Evolutionary conservation across 2,329 filamentous ascomycete species (phyloP).

Genomic region (Trichoderma sp.): DNA sequence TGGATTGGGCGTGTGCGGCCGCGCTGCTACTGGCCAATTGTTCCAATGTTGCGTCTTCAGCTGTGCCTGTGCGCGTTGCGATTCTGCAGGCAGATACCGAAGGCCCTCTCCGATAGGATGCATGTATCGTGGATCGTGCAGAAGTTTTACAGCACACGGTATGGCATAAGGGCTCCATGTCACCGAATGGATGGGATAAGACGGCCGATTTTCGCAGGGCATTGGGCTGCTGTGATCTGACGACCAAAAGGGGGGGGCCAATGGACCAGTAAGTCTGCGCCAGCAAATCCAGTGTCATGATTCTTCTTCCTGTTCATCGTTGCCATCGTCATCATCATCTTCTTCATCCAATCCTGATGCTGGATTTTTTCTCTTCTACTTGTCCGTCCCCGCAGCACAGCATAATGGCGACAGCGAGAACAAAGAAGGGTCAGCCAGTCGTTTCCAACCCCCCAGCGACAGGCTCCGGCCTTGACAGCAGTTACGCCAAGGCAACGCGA

Average conservation of each 20-base stretch:
- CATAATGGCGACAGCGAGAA: not conserved
- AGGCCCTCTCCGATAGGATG: not conserved
- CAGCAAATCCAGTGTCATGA: not conserved
- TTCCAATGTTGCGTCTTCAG: not conserved
- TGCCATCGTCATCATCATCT: not conserved
- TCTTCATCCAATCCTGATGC: not conserved
- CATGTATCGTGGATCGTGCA: not conserved
- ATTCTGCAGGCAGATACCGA: not conserved
- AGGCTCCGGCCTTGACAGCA: too few relatives aligned
- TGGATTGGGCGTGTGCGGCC: not conserved
- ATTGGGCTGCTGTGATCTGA: not conserved
- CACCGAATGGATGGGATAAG: not conserved
- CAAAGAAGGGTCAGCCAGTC: not conserved
- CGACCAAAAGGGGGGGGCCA: not conserved
- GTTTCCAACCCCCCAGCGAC: too few relatives aligned
- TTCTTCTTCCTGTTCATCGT: not conserved
- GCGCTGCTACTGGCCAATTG: conserved; percentile 19
- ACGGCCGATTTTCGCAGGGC: not conserved
- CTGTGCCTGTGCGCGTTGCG: not conserved
- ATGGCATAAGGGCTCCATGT: not conserved
- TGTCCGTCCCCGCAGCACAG: not conserved
- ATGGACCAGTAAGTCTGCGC: conserved; percentile 5
- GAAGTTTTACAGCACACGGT: not conserved
- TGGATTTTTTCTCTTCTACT: not conserved
- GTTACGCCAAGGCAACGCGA: not conserved